These are phyloP conservation scores for Pleurotus platypus DNA, from an alignment of 768 basidiomycete genomes.

Conservation along the genomic window DNA sequence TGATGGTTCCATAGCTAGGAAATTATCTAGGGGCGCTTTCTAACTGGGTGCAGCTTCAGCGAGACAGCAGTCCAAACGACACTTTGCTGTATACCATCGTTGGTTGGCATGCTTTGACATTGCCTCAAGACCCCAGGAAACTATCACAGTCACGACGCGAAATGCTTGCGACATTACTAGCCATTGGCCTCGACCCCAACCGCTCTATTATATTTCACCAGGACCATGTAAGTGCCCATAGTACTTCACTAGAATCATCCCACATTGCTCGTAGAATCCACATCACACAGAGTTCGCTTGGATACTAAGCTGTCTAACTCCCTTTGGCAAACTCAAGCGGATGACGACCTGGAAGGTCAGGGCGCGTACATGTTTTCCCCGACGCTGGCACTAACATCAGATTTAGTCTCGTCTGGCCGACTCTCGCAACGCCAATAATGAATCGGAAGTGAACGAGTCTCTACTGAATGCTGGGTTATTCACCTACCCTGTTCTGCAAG, in stretches of 20 bases:
- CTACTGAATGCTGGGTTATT: constrained; percentile 82
- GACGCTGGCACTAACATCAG: neutral
- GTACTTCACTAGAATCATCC: neutral
- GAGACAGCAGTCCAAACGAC: constrained; percentile 52
- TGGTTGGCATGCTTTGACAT: constrained; percentile 91
- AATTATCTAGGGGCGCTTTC: constrained; percentile 90
- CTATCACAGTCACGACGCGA: constrained; percentile 64
- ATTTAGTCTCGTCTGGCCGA: constrained; percentile 70
- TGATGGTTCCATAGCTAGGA: constrained; percentile 58
- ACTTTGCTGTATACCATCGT: constrained; percentile 82
- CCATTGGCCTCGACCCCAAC: constrained; percentile 79
- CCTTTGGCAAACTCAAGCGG: constrained; percentile 75
- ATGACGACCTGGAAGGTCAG: constrained; percentile 98
- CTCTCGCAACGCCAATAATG: constrained; percentile 67
- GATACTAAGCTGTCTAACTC: constrained; percentile 83
- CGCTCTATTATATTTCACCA: constrained; percentile 80
- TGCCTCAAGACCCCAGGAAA: constrained; percentile 76
- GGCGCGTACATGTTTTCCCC: neutral
- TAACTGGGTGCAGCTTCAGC: constrained; percentile 86
- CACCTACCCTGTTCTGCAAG: constrained; percentile 91
- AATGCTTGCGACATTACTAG: constrained; percentile 79
- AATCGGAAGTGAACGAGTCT: constrained; percentile 78
- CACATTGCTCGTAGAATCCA: constrained; percentile 50
- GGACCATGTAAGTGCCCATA: constrained; percentile 63
- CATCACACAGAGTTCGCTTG: constrained; percentile 86